These are phyloP conservation scores for Paramecium caudatum DNA, from an alignment of 73 alveolate species.

Conservation along the genomic window DNA sequence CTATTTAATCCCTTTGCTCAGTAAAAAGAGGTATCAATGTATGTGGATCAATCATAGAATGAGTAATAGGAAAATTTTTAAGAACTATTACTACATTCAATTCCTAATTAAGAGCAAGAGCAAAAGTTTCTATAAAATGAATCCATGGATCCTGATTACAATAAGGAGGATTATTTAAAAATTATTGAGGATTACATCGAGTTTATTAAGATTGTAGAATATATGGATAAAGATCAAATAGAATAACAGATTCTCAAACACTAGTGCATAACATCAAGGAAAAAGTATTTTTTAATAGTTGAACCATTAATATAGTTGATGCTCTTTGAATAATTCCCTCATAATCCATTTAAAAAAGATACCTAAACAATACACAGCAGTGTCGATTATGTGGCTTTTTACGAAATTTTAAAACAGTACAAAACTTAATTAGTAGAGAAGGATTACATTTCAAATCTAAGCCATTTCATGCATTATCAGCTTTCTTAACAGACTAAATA, in stretches of 20 bases:
- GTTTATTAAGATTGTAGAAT: background rate
- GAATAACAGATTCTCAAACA: background rate
- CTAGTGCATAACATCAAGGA: background rate
- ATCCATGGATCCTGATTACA: background rate
- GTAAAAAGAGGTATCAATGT: no score
- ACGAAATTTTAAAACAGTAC: background rate
- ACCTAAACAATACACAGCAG: background rate
- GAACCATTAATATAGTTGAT: background rate
- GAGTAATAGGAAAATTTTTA: no score
- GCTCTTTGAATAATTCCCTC: background rate
- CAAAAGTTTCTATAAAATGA: background rate
- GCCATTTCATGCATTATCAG: background rate
- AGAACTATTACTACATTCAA: no score
- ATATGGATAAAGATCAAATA: background rate
- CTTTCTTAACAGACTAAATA: background rate
- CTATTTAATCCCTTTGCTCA: no score
- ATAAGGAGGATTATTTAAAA: background rate
- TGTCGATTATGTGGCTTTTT: background rate
- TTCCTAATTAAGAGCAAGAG: background rate
- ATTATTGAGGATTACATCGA: background rate
- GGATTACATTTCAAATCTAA: background rate
- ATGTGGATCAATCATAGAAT: no score
- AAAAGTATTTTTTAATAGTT: background rate
- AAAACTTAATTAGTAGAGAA: background rate
- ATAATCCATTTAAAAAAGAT: background rate